Conservation (phyloP, 2,329 filamentous ascomycete genomes). For the Mycosphaerella sp. region DNA sequence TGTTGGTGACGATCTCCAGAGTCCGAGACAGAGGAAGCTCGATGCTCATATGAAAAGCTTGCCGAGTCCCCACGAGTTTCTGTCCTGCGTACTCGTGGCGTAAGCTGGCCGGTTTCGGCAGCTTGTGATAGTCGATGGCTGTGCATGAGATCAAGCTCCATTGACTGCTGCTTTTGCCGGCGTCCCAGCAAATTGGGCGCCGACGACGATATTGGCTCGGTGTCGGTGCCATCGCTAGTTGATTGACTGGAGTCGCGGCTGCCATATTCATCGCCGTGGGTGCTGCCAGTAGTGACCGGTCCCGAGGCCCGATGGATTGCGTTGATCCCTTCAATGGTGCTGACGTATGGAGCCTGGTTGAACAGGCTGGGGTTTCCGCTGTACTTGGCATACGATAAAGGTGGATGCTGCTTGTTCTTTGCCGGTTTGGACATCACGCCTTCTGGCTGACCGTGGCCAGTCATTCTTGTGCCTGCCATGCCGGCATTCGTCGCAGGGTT, state of each 20-base stretch:
- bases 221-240: constrained; percentile 21
- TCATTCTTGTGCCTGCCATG: background rate
- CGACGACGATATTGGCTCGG: constrained; percentile 23
- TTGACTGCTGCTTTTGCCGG: constrained; percentile 20
- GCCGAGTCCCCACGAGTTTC: constrained; percentile 18
- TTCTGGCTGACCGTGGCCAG: too few species aligned
- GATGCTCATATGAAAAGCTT: constrained; percentile 5
- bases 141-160: constrained; percentile 37
- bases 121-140: constrained; percentile 45
- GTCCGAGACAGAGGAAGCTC: background rate
- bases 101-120: constrained; percentile 46
- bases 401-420: constrained; percentile 27
- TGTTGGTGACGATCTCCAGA: background rate
- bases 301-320: constrained; percentile 26
- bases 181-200: constrained; percentile 20
- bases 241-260: constrained; percentile 22
- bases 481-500: background rate
- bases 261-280: constrained; percentile 15
- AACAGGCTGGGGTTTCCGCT: constrained; percentile 31
- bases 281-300: constrained; percentile 1
- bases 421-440: constrained; percentile 11
- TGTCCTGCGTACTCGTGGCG: constrained; percentile 21
- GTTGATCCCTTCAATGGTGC: constrained; percentile 29
- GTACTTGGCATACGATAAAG: constrained; percentile 35
- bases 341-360: constrained; percentile 32